A percentile compares a stretch with the other conserved stretches of the same genome.
Conservation (phyloP, 1,139 yeast species). For the Hemisphaericaspora lyxosophila region DNA sequence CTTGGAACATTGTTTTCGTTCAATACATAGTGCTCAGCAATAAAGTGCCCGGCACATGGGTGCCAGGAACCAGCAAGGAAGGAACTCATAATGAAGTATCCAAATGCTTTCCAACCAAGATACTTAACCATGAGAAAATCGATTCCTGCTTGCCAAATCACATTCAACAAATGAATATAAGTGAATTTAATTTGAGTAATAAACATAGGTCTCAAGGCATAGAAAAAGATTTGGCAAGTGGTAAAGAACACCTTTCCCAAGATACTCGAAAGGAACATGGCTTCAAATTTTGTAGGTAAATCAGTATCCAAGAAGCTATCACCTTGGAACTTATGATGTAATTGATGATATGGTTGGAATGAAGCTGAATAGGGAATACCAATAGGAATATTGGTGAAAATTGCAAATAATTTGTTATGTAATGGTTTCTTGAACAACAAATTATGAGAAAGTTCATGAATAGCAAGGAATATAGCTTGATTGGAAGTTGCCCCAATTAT, state of each 20-base stretch:
- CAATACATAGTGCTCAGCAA: slow-evolving; percentile 88
- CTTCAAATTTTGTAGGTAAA: slow-evolving; percentile 79
- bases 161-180: slow-evolving; percentile 68
- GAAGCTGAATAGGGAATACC: slow-evolving; percentile 91
- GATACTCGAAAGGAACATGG: slow-evolving; percentile 67
- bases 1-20: slow-evolving; percentile 53
- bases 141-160: slow-evolving; percentile 56
- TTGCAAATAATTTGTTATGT: slow-evolving; percentile 74
- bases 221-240: slow-evolving; percentile 83
- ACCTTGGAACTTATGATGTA: slow-evolving; percentile 91
- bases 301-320: slow-evolving; percentile 84
- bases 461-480: slow-evolving; percentile 81
- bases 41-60: slow-evolving; percentile 94
- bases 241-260: slow-evolving; percentile 91
- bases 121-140: slow-evolving; percentile 55
- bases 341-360: slow-evolving; percentile 86
- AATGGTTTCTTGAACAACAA: slow-evolving; percentile 79
- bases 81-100: slow-evolving; percentile 72
- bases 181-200: slow-evolving; percentile 75
- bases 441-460: slow-evolving; percentile 86
- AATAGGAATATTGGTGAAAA: slow-evolving; percentile 77
- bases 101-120: slow-evolving; percentile 66
- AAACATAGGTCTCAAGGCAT: slow-evolving; percentile 88
- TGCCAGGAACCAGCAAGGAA: slow-evolving; percentile 90
- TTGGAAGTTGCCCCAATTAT: slow-evolving; percentile 82